Evolutionary conservation across 805 yeast genomes (phyloP), one percentile per base, ranked within the genome.

Genomic region (Candida glaebosa): DNA sequence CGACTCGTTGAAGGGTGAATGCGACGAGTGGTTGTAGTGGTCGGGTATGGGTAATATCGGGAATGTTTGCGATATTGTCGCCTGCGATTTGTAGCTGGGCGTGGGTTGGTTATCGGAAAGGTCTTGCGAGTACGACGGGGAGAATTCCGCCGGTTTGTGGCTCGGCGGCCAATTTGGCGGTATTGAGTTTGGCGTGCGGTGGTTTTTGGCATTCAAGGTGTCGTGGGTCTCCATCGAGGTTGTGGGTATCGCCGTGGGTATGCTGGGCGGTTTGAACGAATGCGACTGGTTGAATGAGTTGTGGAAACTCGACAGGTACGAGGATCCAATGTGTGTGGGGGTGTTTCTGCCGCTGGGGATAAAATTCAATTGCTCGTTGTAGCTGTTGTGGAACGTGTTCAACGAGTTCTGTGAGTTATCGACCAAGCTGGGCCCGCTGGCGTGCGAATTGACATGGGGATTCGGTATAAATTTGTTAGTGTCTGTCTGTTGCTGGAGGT

Each of bases 161-260:
- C 9, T 24, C 18, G 12, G 30, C 5, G 15, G 28, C 30, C 30
- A 35, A n/a, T n/a, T 25, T 12, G 30, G 31, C 3, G 51, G 47
- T n/a, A 44, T 38, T 4, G 51, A 26, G 19, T 45, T 34, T 24
- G 46, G 48, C 38, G 41, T 32, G 36, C 53, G 42, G 14, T 48
- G 49, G 14, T 35, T 35, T 15, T 35, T 35, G 12, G 30, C 30
- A 18, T 17, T 17, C 20, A 35, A 35, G n/a, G 38, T 24, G 17
- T 35, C 38, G 18, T 35, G 38, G 31, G 38, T 35, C 9, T 35
- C 38, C 18, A 35, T 18, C 4, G 38, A 35, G 1, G 84, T 79
- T 2, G 84, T 79, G 7, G 84, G 78, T 8, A 69, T 67, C 5
- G 79, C 69, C 16, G 63, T 65, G 12, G 66, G 61, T 31, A 47